Evolutionary conservation across 192 early-diverging fungal genomes (phyloP).

Genomic region (Phlyctochytrium arcticum): DNA sequence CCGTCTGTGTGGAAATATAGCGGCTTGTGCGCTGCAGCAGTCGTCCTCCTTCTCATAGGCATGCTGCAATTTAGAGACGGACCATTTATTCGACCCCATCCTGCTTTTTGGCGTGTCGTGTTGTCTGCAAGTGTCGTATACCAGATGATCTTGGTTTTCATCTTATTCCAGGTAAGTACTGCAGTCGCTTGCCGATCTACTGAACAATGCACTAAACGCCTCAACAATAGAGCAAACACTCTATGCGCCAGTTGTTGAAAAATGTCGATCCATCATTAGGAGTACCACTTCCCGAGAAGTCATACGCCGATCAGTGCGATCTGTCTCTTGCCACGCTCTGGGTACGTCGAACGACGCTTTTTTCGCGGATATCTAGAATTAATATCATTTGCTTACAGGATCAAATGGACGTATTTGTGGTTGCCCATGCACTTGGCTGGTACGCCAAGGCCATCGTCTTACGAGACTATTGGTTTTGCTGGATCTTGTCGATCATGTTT

Average conservation of each 20-base stretch:
- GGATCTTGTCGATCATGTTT: constrained; percentile 93
- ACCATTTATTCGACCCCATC: constrained; percentile 89
- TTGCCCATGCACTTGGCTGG: constrained; percentile 93
- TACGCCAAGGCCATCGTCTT: constrained; percentile 89
- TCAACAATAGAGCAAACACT: constrained; percentile 69
- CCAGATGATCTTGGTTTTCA: constrained; percentile 82
- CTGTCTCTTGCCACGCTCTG: constrained; percentile 70
- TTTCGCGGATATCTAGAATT: constrained; percentile 9
- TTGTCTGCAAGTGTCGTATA: constrained; percentile 82
- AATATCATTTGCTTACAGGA: constrained; percentile 30
- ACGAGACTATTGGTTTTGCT: constrained; percentile 92
- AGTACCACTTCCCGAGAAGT: constrained; percentile 79
- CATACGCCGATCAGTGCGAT: constrained; percentile 86
- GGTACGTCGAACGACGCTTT: constrained; percentile 35
- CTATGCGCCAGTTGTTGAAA: constrained; percentile 73
- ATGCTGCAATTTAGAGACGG: constrained; percentile 91
- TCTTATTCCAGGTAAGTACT: constrained; percentile 77
- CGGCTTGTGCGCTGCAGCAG: constrained; percentile 22
- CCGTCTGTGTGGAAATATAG: constrained; percentile 14
- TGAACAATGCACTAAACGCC: background rate
- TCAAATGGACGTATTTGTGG: constrained; percentile 90
- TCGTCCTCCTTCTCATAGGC: constrained; percentile 73
- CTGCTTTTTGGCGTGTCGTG: constrained; percentile 88
- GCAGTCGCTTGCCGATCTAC: background rate
- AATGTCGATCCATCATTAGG: constrained; percentile 81